Percentiles rank a stretch among this genome's conserved stretches.
Evolutionary conservation across 1,284 basidiomycete species (phyloP).

Genomic region (Pyrrhoderma lamaoense): DNA sequence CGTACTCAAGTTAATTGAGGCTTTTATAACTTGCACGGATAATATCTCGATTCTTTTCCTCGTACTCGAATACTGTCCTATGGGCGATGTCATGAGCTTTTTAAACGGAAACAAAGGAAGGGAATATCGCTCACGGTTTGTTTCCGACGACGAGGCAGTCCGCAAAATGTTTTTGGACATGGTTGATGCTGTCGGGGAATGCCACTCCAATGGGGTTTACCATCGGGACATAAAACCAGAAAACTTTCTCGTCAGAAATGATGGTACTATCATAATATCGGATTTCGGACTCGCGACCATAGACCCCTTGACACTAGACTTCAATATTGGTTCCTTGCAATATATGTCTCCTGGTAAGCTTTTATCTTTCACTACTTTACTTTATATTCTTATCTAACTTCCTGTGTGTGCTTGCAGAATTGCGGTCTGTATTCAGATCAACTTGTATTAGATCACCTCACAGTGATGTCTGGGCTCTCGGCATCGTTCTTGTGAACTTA

Average conservation of each 20-base stretch:
- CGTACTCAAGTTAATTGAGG: no score
- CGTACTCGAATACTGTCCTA: slow-evolving; percentile 54
- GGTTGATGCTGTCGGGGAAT: slow-evolving; percentile 54
- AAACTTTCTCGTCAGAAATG: slow-evolving; percentile 68
- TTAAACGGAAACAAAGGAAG: slow-evolving; percentile 55
- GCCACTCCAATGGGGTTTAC: slow-evolving; percentile 53
- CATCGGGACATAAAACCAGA: slow-evolving; percentile 74
- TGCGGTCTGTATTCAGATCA: slow-evolving; percentile 20
- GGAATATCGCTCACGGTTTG: slow-evolving; percentile 28
- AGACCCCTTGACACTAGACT: slow-evolving; percentile 39
- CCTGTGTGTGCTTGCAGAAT: not conserved
- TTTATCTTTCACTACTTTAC: no score
- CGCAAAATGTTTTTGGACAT: slow-evolving; percentile 50
- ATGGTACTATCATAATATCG: slow-evolving; percentile 55
- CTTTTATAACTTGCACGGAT: no score
- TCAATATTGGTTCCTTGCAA: slow-evolving; percentile 46
- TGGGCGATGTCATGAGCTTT: slow-evolving; percentile 59
- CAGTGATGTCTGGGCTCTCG: slow-evolving; percentile 68
- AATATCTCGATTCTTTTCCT: slow-evolving; percentile 55
- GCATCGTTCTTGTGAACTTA: slow-evolving; percentile 61
- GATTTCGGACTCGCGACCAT: slow-evolving; percentile 69
- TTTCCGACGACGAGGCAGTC: slow-evolving; percentile 43
- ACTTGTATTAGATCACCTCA: slow-evolving; percentile 42
- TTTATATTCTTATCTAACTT: no score
- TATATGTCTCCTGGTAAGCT: slow-evolving; percentile 67